Conservation (phyloP, 257 asterid species). For the Solanum tarapatanum region DNA sequence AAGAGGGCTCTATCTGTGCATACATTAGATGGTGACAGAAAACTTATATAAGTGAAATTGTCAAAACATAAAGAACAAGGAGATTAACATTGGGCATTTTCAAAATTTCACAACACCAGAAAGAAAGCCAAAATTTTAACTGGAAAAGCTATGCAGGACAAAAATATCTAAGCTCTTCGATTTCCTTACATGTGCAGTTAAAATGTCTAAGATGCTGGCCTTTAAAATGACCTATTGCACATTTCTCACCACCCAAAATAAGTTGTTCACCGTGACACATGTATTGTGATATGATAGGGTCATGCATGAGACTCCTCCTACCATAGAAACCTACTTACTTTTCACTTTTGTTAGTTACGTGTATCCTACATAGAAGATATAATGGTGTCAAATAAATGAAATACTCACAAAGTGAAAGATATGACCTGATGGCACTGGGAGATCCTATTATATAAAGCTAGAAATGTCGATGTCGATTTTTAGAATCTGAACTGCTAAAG, state of each 20-base stretch:
- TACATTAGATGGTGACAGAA: background rate
- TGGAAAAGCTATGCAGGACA: background rate
- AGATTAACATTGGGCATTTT: background rate
- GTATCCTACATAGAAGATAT: background rate
- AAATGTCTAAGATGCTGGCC: background rate
- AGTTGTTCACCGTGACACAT: background rate
- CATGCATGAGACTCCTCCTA: background rate
- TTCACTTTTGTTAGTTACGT: background rate
- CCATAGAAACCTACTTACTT: background rate
- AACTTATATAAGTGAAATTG: background rate
- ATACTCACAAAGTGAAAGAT: background rate
- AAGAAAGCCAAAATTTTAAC: background rate
- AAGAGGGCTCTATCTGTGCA: conserved; percentile 68
- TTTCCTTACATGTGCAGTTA: background rate
- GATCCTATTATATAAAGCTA: background rate
- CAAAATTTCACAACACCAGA: background rate
- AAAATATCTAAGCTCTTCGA: background rate
- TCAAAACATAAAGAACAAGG: background rate
- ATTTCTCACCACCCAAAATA: background rate
- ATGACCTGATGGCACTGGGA: background rate
- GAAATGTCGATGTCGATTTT: background rate
- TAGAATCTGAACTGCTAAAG: background rate
- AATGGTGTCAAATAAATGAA: background rate
- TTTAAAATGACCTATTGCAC: background rate
- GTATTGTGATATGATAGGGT: background rate